Percentiles rank a stretch among this genome's conserved stretches.
phyloP scores from a whole-genome alignment of 345 rosid species.

The Microcos paniculata region DNA sequence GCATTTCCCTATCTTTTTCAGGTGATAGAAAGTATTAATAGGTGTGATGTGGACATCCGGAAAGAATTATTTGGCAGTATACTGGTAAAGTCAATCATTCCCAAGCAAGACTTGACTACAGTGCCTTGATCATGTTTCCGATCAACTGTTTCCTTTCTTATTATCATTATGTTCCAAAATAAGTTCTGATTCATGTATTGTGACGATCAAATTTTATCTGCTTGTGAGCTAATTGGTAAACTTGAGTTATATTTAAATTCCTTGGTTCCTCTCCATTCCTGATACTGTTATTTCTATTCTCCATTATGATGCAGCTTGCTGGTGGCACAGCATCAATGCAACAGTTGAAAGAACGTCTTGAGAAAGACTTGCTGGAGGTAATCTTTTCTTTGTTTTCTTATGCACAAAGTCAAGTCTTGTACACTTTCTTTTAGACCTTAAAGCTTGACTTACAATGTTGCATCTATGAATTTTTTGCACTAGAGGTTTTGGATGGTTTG shows the following conservation, averaged over 20 bases:
- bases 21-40: constrained; percentile 94
- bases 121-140: not conserved
- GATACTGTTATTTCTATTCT: not conserved
- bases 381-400: not conserved
- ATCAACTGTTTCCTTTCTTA: not conserved
- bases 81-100: constrained; percentile 52
- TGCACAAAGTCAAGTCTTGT: not conserved
- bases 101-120: not conserved
- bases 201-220: not conserved
- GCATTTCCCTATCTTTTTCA: constrained; percentile 33
- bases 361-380: constrained; percentile 96
- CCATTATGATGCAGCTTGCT: constrained; percentile 62
- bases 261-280: not conserved
- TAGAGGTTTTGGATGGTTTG: not conserved
- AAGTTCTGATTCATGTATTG: not conserved
- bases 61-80: constrained; percentile 92
- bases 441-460: not conserved
- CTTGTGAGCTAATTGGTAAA: not conserved
- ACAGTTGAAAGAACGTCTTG: constrained; percentile 96
- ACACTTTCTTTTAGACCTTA: constrained; percentile 3
- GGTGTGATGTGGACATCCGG: constrained; percentile 91
- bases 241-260: not conserved
- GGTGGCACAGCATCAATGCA: constrained; percentile 99
- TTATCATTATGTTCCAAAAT: not conserved
- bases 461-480: not conserved